Conservation (phyloP, 257 asterid species). For the Solanum piurae region DNA sequence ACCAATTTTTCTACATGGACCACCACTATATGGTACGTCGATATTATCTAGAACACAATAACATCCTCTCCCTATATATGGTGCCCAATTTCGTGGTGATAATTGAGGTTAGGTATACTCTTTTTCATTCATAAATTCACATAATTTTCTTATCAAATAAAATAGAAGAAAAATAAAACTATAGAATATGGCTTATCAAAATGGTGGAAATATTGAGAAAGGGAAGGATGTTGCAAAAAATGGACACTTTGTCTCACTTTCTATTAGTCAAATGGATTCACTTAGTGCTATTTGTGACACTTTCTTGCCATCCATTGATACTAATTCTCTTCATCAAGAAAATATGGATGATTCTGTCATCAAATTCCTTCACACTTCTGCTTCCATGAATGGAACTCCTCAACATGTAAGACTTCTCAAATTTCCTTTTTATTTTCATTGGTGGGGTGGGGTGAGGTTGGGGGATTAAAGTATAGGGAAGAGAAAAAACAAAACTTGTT, state of each 20-base stretch:
- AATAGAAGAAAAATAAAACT: not conserved
- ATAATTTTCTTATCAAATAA: not conserved
- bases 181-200: not conserved
- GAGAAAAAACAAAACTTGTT: not conserved
- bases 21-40: not conserved
- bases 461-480: not conserved
- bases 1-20: not conserved
- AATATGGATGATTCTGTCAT: not conserved
- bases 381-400: not conserved
- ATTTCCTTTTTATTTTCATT: not conserved
- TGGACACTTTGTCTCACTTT: not conserved
- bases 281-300: not conserved
- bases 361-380: not conserved
- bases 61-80: not conserved
- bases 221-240: not conserved
- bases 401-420: not conserved
- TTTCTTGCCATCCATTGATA: not conserved
- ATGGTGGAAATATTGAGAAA: not conserved
- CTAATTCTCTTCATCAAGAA: not conserved
- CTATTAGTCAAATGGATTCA: not conserved
- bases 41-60: not conserved
- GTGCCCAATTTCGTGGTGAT: not conserved
- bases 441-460: not conserved
- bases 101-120: not conserved
- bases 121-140: not conserved